Percentiles rank a stretch among this genome's conserved stretches.
These are phyloP conservation scores for Backusella westeae DNA, from an alignment of 192 early-diverging fungal genomes.

Conservation along the genomic window DNA sequence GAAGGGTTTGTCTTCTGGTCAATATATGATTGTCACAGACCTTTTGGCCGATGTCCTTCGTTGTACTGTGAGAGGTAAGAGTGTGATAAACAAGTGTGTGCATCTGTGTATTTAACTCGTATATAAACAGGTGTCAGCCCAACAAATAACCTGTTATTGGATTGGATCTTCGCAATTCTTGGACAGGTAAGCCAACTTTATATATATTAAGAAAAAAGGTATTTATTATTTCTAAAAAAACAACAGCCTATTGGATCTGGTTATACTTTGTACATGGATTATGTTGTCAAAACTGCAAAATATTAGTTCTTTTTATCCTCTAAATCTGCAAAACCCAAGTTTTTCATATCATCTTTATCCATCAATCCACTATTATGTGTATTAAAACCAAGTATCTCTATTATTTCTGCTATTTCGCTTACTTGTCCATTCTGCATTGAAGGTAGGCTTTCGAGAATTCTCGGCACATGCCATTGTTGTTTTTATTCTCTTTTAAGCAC, in stretches of 20 bases:
- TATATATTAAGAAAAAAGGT: neutral
- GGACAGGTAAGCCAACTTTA: slow-evolving; percentile 22
- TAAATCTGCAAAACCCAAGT: slow-evolving; percentile 65
- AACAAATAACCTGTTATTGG: slow-evolving; percentile 34
- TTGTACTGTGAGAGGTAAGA: slow-evolving; percentile 24
- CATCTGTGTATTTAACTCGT: slow-evolving; percentile 1
- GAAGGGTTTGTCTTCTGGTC: slow-evolving; percentile 29
- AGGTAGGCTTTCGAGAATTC: slow-evolving; percentile 77
- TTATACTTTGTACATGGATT: slow-evolving; percentile 35
- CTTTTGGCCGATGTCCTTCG: slow-evolving; percentile 30
- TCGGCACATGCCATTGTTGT: slow-evolving; percentile 69
- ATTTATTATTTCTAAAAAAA: slow-evolving; percentile 6
- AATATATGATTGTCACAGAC: slow-evolving; percentile 36
- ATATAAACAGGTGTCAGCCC: slow-evolving; percentile 27
- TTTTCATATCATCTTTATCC: slow-evolving; percentile 63
- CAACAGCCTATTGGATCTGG: slow-evolving; percentile 24
- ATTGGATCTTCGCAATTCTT: slow-evolving; percentile 23
- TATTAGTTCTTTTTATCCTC: slow-evolving; percentile 10
- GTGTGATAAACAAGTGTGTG: neutral
- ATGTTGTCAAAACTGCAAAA: slow-evolving; percentile 22
- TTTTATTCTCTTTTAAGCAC: slow-evolving; percentile 73
- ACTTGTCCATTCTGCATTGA: slow-evolving; percentile 90
- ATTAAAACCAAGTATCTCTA: neutral
- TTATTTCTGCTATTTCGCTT: slow-evolving; percentile 11
- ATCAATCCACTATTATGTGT: slow-evolving; percentile 57